These are phyloP conservation scores for Fusarium sulawesiense DNA, from an alignment of 2,329 filamentous ascomycete genomes.

Conservation along the genomic window DNA sequence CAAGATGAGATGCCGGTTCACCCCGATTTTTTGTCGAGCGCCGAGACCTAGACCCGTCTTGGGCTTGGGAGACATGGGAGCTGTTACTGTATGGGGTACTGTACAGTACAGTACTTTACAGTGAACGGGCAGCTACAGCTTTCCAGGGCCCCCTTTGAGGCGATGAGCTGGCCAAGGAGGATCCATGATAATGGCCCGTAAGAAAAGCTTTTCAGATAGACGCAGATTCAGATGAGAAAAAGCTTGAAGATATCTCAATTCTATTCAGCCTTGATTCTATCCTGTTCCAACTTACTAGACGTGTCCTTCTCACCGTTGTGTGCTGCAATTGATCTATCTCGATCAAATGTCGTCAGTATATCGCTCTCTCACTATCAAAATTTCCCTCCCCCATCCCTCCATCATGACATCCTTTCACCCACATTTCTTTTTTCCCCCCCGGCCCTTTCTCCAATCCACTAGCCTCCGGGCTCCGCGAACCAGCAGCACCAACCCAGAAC, in stretches of 20 bases:
- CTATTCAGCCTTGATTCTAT: neutral
- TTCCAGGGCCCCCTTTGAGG: neutral
- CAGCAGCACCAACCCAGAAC: constrained; percentile 10
- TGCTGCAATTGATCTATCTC: constrained; percentile 20
- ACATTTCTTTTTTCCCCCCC: constrained; percentile 34
- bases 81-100: constrained; percentile 37
- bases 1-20: constrained; percentile 52
- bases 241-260: neutral
- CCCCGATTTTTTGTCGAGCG: constrained; percentile 50
- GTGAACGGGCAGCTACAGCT: neutral
- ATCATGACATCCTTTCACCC: constrained; percentile 40
- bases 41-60: constrained; percentile 47
- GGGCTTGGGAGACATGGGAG: constrained; percentile 29
- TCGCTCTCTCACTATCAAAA: constrained; percentile 3
- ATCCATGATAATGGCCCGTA: constrained; percentile 21
- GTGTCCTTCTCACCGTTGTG: neutral
- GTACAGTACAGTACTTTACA: constrained; percentile 10
- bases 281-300: neutral
- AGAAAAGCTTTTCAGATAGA: constrained; percentile 23
- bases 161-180: constrained; percentile 26
- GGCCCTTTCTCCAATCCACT: constrained; percentile 30
- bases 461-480: constrained; percentile 24
- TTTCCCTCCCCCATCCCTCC: constrained; percentile 33
- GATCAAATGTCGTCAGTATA: constrained; percentile 29
- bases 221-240: neutral